Evolutionary conservation across 805 yeast genomes (phyloP), one percentile per base, ranked within the genome.

Genomic region (Zygotorulaspora florentina): DNA sequence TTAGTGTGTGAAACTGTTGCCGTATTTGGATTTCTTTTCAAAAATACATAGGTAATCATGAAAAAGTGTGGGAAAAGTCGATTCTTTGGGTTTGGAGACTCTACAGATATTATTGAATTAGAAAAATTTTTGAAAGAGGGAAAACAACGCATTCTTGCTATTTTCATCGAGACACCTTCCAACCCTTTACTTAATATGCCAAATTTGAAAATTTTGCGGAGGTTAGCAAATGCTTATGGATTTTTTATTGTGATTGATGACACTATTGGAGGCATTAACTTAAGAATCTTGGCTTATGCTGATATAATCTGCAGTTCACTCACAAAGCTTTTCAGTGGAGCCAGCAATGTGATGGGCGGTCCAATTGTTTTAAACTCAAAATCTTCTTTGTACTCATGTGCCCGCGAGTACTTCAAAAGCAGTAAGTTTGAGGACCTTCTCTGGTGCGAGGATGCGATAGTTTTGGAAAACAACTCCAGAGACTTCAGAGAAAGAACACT

Each of bases 341-440:
- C 87, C 63, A 83, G 95, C 33, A 88, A 89, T 60, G 96, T 89
- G 43, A 85, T 89, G 95, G 96, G 87, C 1, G 96, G 96, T 3
- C 80, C 88, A 15, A 65, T 88, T 48, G 79, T 86, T 7, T 67
- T 89, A 55, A 89, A 88, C 59, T 81, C 87, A 2, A 54, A 69
- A 5, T 74, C 88, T 4, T 62, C 62, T 29, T 33, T 59, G 50
- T 86, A 83, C 63, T 29, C 53, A 0, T 41, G 44, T 23, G 71
- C 89, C 46, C 80, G 80, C 58, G 46, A 62, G 33, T 74, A 74
- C 54, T 70, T 81, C 53, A 54, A 71, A 45, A 67, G 69, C 8
- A 37, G 23, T 15, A 69, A 71, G 31, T 85, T 74, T 60, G 83
- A 78, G 55, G 96, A 89, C 57, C 65, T 72, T 3, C 77, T 85